Evolutionary conservation across 129 eudicot genomes (phyloP).

Genomic region (Kitagawia praeruptora): DNA sequence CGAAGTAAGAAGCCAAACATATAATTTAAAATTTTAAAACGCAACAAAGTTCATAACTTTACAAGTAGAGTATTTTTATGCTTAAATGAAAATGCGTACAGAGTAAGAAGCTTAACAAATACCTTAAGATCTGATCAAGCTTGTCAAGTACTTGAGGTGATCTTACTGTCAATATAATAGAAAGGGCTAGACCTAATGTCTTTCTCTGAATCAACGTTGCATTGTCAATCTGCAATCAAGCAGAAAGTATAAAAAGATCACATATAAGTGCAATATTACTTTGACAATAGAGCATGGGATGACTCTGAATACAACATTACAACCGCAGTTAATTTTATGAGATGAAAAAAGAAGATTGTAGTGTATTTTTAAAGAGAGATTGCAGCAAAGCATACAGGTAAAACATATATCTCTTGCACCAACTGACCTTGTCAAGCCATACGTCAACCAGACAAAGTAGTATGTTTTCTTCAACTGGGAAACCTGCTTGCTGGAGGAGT

Average conservation of each 20-base stretch:
- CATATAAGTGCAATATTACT: not conserved
- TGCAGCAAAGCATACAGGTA: not conserved
- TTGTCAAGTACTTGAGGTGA: constrained; percentile 92
- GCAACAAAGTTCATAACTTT: not conserved
- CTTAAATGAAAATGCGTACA: not conserved
- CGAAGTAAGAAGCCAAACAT: constrained; percentile 8
- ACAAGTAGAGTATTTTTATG: not conserved
- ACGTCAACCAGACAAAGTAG: constrained; percentile 91
- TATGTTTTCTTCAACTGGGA: constrained; percentile 70
- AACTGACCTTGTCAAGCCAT: constrained; percentile 92
- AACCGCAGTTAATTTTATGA: too few species aligned
- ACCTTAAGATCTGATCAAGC: constrained; percentile 91
- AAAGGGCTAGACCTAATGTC: constrained; percentile 75
- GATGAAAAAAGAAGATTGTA: not conserved
- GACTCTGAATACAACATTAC: too few species aligned
- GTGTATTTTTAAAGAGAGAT: not conserved
- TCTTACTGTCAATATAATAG: constrained; percentile 72
- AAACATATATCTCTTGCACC: not conserved
- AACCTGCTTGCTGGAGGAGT: constrained; percentile 74
- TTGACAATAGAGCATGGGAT: not conserved
- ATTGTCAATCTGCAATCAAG: constrained; percentile 60
- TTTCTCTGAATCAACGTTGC: constrained; percentile 65
- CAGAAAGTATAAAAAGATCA: not conserved
- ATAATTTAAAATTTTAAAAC: not conserved
- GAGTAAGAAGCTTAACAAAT: constrained; percentile 7